Evolutionary conservation across 371 early-diverging fungal species (phyloP).

Genomic region (Mucor velutinosus): DNA sequence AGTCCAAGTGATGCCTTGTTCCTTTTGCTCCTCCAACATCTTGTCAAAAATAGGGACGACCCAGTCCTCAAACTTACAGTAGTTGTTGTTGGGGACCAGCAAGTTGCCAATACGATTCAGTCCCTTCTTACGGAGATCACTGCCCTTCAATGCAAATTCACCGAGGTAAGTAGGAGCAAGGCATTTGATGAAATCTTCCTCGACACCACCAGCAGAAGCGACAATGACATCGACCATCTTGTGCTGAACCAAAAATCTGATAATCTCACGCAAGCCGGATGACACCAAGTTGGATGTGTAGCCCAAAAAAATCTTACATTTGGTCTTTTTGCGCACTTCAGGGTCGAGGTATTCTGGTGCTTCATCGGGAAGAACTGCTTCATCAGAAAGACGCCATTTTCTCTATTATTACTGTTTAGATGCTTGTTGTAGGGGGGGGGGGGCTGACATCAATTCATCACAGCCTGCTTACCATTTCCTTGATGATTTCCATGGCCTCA

Average conservation of each 20-base stretch:
- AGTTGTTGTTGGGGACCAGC: conserved; percentile 99
- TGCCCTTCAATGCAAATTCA: conserved; percentile 82
- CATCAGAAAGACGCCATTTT: conserved; percentile 87
- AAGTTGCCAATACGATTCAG: conserved; percentile 99
- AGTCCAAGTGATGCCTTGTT: conserved; percentile 79
- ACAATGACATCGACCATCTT: conserved; percentile 94
- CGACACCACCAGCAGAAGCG: conserved; percentile 98
- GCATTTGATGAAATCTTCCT: conserved; percentile 99
- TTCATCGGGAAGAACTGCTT: conserved; percentile 71
- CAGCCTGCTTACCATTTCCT: conserved; percentile 74
- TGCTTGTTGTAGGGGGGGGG: background rate
- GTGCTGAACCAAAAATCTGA: conserved; percentile 92
- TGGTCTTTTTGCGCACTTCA: conserved; percentile 61
- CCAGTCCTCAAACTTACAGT: conserved; percentile 99
- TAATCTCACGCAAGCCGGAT: conserved; percentile 95
- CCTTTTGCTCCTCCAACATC: conserved; percentile 89
- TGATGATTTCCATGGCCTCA: conserved; percentile 85
- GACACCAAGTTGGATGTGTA: conserved; percentile 99
- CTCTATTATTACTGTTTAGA: conserved; percentile 45
- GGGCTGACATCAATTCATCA: background rate
- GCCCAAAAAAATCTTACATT: conserved; percentile 96
- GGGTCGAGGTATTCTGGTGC: conserved; percentile 70
- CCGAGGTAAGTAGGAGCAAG: conserved; percentile 92
- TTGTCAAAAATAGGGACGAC: conserved; percentile 93
- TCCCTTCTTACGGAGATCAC: conserved; percentile 87